These are phyloP conservation scores for Cyberlindnera misumaiensis DNA, from an alignment of 805 yeast genomes.

Conservation along the genomic window DNA sequence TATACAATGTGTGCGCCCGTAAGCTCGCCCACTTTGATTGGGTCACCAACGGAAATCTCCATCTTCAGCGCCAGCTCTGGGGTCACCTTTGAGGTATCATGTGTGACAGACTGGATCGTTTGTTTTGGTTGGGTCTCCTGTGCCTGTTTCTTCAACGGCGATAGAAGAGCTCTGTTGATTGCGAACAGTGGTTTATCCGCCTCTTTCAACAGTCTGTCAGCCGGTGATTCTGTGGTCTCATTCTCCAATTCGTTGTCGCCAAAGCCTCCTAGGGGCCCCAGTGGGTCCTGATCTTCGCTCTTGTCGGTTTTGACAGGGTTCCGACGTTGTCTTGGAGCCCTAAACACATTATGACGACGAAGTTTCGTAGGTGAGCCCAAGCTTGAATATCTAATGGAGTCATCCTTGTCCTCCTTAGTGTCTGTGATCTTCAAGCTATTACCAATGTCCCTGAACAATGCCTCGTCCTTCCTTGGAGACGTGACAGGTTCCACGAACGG, in stretches of 20 bases:
- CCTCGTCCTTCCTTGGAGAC: slow-evolving; percentile 26
- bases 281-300: slow-evolving; percentile 25
- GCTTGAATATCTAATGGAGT: slow-evolving; percentile 4
- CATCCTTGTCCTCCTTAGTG: slow-evolving; percentile 8
- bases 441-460: slow-evolving; percentile 27
- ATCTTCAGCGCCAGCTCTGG: slow-evolving; percentile 26
- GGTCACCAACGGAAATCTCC: slow-evolving; percentile 79
- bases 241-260: slow-evolving; percentile 14
- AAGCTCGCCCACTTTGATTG: slow-evolving; percentile 84
- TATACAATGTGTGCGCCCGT: slow-evolving; percentile 87
- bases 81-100: slow-evolving; percentile 7
- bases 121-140: not conserved
- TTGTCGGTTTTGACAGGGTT: slow-evolving; percentile 19
- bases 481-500: slow-evolving; percentile 14
- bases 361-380: slow-evolving; percentile 32
- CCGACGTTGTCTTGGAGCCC: slow-evolving; percentile 42
- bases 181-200: slow-evolving; percentile 52
- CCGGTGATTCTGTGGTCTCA: slow-evolving; percentile 24
- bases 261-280: slow-evolving; percentile 25
- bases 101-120: no score
- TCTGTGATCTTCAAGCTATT: slow-evolving; percentile 4
- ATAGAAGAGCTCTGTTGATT: slow-evolving; percentile 26
- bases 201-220: slow-evolving; percentile 34
- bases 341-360: slow-evolving; percentile 37
- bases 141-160: slow-evolving; percentile 16